Evolutionary conservation across 345 rosid genomes (phyloP), one percentile per base, ranked within the genome.

Genomic region (Boechera retrofracta): DNA sequence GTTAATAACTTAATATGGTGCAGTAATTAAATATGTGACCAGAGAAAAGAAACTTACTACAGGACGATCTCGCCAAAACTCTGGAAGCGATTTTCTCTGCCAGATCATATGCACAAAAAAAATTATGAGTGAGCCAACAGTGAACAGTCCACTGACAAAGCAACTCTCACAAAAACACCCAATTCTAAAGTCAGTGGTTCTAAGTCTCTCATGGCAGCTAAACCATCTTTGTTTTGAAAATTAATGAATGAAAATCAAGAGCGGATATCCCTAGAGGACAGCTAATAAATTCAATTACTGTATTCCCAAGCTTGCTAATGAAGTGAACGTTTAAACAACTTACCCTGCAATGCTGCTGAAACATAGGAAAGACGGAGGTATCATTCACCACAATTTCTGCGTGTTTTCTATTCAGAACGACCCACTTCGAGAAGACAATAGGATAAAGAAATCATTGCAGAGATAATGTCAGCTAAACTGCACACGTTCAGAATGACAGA

Each of bases 341-440:
- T 89, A 81, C 99, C 93, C 84, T 87, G 89, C 99, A 95, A 73
- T 95, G 91, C 82, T 82, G 87, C 71, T 91, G 91, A 82, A 95
- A 95, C 86, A 83, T 85, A 12, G 94, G 94, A 76, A 91, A 88
- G 78, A 95, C 97, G 28, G 85, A 81, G 63, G 83, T 70, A 77
- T 93, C 98, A 68, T 88, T 90, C 64, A 91, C 97, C 67, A 92
- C 88, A 66, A 86, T 87, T 77, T 86, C 89, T 24, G 99, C 97
- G 73, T 92, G 99, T 81, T 91, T 88, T 84, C 93, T 87, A 68
- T 84, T 91, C 64, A 95, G 85, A 80, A 95, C 87, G 56, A 71
- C 99, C 98, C 99, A 95, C 99, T 95, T 76, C 79, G 59, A 72
- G 74, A 77, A 78, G 64, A 73, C 8, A 21, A 71, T 16, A 79